A percentile compares a stretch with the other conserved stretches of the same genome.
Conservation (phyloP, 345 rosid genomes). For the Hibiscus mutabilis region DNA sequence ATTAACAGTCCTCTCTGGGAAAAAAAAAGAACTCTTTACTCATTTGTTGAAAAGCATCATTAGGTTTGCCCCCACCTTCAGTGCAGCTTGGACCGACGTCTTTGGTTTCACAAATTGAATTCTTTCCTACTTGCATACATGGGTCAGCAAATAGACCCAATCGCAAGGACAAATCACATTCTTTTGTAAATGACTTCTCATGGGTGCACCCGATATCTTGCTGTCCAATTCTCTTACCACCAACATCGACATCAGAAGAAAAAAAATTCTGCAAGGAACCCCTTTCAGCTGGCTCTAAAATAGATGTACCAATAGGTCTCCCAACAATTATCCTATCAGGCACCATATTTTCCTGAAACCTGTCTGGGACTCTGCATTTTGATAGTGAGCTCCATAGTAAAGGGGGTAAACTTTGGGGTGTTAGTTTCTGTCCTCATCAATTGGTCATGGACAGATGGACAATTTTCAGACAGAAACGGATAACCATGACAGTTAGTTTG, state of each 20-base stretch:
- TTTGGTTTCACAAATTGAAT: slow-evolving; percentile 33
- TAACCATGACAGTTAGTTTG: slow-evolving; percentile 25
- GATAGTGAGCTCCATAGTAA: slow-evolving; percentile 47
- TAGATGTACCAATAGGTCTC: slow-evolving; percentile 53
- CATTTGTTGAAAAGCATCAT: slow-evolving; percentile 19
- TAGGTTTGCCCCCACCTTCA: slow-evolving; percentile 25
- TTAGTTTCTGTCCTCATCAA: slow-evolving; percentile 31
- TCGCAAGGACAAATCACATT: slow-evolving; percentile 78
- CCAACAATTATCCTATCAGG: slow-evolving; percentile 48
- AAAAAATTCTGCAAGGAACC: slow-evolving; percentile 26
- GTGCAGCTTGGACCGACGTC: slow-evolving; percentile 30
- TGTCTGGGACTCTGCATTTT: slow-evolving; percentile 27
- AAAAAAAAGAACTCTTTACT: slow-evolving; percentile 55
- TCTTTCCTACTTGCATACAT: slow-evolving; percentile 28
- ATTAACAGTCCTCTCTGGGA: slow-evolving; percentile 40
- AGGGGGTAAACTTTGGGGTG: slow-evolving; percentile 53
- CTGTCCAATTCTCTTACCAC: slow-evolving; percentile 20
- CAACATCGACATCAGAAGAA: slow-evolving; percentile 22
- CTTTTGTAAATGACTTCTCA: slow-evolving; percentile 31
- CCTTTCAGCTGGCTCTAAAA: slow-evolving; percentile 27
- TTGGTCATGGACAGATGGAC: slow-evolving; percentile 19
- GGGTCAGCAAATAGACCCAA: slow-evolving; percentile 56
- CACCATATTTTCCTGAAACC: slow-evolving; percentile 28
- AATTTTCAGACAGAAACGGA: slow-evolving; percentile 38
- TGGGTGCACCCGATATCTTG: slow-evolving; percentile 19